Evolutionary conservation across 1,284 basidiomycete species (phyloP), one percentile per base, ranked within the genome.

Genomic region (Schizophyllum commune): DNA sequence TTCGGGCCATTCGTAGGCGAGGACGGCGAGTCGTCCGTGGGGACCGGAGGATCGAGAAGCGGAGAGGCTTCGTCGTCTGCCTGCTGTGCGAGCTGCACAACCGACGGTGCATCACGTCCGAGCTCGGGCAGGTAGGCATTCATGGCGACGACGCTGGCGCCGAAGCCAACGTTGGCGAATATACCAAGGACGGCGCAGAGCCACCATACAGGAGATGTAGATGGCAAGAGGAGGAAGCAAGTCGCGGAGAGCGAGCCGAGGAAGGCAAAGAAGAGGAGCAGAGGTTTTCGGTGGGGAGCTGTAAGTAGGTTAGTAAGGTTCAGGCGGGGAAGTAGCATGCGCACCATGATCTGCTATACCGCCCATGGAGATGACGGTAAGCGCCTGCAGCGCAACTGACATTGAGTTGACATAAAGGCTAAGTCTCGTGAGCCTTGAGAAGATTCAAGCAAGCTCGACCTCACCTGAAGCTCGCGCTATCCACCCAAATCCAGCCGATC

Each of bases 291-390:
- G 68, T 86, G 85, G 4, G 83, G 80, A 0, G 89, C 93, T 94
- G 5, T 69, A n/a, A 39, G 34, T 34, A 51, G 21, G 34, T 47
- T 11, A 47, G 17, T 17, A 47, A 9, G 39, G 55, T 57, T n/a
- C 5, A 52, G 57, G 57, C 1, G 19, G 56, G n/a, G 39, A 59
- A 32, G 78, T 27, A 27, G 3, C 2, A 3, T 27, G 27, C 89
- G 61, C 69, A 94, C 93, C 84, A 65, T 90, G 83, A 73, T 97
- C 92, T 1, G 94, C 94, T 60, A 94, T 86, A 13, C 85, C 85
- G 17, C 93, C 92, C 79, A 95, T 89, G 9, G 92, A 94, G 63
- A 96, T 94, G 56, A 97, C 93, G 0, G 89, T 91, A 17, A 96
- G 70, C 0, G 94, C 94, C 70, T 97, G 95, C 0, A 94, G 72